Base-by-base conservation (phyloP, 495 filamentous ascomycete species). In the Talaromyces thailandensis region DNA sequence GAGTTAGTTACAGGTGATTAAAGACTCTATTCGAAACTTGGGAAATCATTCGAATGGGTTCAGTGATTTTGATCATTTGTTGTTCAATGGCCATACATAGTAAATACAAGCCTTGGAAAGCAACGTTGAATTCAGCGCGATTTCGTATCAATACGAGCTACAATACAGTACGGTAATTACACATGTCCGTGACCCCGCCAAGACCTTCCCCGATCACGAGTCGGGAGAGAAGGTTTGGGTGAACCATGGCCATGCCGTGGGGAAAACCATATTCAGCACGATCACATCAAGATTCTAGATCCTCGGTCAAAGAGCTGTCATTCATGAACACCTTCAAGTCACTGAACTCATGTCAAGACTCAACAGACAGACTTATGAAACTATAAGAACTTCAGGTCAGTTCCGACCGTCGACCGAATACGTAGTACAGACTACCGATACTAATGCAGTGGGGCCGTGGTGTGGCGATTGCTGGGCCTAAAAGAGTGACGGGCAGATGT, bases 401-500 rank as follows among this genome's bases (percentile, higher is more conserved):
- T 40, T n/a, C 35, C 35, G 35, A 40, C 35, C 14, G 35, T 35
- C 31, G 31, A 35, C 31, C 9, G 1, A 35, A 35, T 35, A 35
- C 31, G 31, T 8, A 29, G 6, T 40, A 40, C 35, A 40, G 35
- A 40, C 35, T 40, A 14, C 35, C 35, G 14, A 16, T 40, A 16
- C 35, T 40, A 48, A 45, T 9, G n/a, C 43, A 21, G 51, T 55
- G 51, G 51, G 51, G 51, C 51, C 51, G 51, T 26, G 4, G 6
- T 55, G 51, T 55, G 51, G 51, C 51, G 51, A 55, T 28, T 28
- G 9, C 51, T 50, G 21, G 51, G 23, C 51, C 51, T 16, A 55
- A 55, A 28, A 55, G 51, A 55, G 26, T 25, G 51, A 28, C 51
- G 51, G 51, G 51, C 51, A 55, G 51, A 55, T 55, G 51, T 14